Percentiles rank a stretch among this genome's conserved stretches.
Conservation (phyloP, 2,329 filamentous ascomycete genomes). For the Davidsoniella neocaledoniae region DNA sequence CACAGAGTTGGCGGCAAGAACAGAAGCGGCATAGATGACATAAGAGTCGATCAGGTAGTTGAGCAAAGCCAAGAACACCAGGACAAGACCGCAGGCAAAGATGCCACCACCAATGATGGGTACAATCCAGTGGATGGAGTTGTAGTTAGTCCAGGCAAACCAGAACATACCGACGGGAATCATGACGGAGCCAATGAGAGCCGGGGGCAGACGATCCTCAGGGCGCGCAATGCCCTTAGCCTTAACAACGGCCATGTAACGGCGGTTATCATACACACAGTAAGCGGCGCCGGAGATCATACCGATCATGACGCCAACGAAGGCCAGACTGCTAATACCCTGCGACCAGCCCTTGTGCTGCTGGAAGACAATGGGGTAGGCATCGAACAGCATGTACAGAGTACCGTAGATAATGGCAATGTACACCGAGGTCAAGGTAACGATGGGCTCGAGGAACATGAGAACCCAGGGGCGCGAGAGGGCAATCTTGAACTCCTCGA, state of each 20-base stretch:
- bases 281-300: slow-evolving; percentile 40
- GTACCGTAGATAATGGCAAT: slow-evolving; percentile 42
- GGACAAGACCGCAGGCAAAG: slow-evolving; percentile 40
- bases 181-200: slow-evolving; percentile 39
- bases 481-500: slow-evolving; percentile 34
- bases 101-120: slow-evolving; percentile 25
- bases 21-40: slow-evolving; percentile 61
- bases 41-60: slow-evolving; percentile 56
- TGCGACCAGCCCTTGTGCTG: slow-evolving; percentile 36
- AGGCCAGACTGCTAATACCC: slow-evolving; percentile 43
- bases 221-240: slow-evolving; percentile 42
- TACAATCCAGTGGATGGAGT: slow-evolving; percentile 40
- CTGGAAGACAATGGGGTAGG: slow-evolving; percentile 47
- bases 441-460: slow-evolving; percentile 50
- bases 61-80: slow-evolving; percentile 48
- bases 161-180: slow-evolving; percentile 46
- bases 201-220: slow-evolving; percentile 44
- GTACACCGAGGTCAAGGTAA: slow-evolving; percentile 45
- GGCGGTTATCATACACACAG: slow-evolving; percentile 34
- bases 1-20: slow-evolving; percentile 55
- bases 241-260: slow-evolving; percentile 28
- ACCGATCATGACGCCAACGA: slow-evolving; percentile 47
- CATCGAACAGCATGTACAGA: slow-evolving; percentile 37
- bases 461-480: slow-evolving; percentile 48
- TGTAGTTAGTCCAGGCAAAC: slow-evolving; percentile 48